Conservation (phyloP, 2,329 filamentous ascomycete species). For the Talaromyces islandicus region DNA sequence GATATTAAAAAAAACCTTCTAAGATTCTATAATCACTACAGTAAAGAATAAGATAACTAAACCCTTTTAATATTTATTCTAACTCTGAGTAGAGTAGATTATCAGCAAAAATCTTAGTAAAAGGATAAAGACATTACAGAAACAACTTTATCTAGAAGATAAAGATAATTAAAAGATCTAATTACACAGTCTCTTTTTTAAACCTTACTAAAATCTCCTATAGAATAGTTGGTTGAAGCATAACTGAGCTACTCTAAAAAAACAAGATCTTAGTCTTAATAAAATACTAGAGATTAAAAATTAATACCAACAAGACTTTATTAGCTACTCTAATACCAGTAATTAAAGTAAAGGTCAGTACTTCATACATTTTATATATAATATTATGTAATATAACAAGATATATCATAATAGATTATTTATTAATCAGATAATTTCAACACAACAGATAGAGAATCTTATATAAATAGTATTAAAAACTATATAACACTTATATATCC, state of each 20-base stretch:
- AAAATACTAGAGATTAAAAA: not conserved
- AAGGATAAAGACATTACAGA: too few relatives aligned
- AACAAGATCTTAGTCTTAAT: not conserved
- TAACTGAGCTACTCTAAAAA: too few relatives aligned
- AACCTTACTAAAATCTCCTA: not conserved
- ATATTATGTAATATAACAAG: not conserved
- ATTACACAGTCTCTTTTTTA: not conserved
- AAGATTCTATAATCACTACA: too few relatives aligned
- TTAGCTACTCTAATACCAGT: not conserved
- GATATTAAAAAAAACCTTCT: too few relatives aligned
- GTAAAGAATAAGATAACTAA: too few relatives aligned
- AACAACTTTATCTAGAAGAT: not conserved
- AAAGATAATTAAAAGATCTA: not conserved
- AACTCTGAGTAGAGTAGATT: too few relatives aligned
- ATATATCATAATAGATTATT: not conserved
- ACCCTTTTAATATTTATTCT: too few relatives aligned
- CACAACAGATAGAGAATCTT: not conserved
- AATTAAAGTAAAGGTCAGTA: not conserved
- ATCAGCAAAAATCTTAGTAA: too few relatives aligned
- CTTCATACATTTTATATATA: not conserved
- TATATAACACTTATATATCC: not conserved
- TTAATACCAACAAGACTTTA: not conserved
- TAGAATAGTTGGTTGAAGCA: not conserved
- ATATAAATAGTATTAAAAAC: not conserved
- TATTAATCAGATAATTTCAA: not conserved